Percentiles rank a stretch among this genome's conserved stretches.
Conservation (phyloP, 2,329 filamentous ascomycete genomes). For the Chaetomium strumarium region DNA sequence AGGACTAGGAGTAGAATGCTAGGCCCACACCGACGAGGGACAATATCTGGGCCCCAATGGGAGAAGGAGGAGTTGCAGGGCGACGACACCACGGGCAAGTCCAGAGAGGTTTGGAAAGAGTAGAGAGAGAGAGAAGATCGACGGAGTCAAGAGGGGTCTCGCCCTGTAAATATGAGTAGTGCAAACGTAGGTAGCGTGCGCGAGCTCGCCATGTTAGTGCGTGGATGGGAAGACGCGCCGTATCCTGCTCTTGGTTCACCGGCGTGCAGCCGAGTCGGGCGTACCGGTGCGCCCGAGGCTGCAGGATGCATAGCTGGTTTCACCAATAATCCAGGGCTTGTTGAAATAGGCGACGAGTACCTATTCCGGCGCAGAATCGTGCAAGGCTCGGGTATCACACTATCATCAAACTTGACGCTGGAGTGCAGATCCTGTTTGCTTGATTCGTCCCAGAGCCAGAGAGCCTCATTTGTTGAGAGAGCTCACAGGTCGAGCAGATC, state of each 20-base stretch:
- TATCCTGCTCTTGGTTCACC: background rate
- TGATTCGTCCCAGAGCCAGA: slow-evolving; percentile 14
- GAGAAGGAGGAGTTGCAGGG: background rate
- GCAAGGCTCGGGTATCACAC: slow-evolving; percentile 1
- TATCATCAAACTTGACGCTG: background rate
- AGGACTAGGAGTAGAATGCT: background rate
- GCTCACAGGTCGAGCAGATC: slow-evolving; percentile 13
- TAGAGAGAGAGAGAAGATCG: background rate
- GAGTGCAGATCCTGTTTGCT: background rate
- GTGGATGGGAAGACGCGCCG: slow-evolving; percentile 3
- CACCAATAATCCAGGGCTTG: slow-evolving; percentile 9
- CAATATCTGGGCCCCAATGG: background rate
- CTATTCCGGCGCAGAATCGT: background rate
- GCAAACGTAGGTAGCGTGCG: slow-evolving; percentile 4
- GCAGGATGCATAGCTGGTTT: slow-evolving; percentile 21
- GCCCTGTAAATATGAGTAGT: slow-evolving; percentile 15
- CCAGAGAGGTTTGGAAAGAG: background rate
- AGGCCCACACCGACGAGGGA: slow-evolving; percentile 2
- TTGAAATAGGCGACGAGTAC: background rate
- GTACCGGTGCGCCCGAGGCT: slow-evolving; percentile 17
- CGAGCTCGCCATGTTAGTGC: background rate
- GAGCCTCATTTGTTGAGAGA: slow-evolving; percentile 18
- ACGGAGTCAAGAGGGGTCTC: slow-evolving; percentile 9
- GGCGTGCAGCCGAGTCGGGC: slow-evolving; percentile 17
- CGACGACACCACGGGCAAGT: background rate